Evolutionary conservation across 495 filamentous ascomycete genomes (phyloP).

Genomic region (Letharia columbiana): DNA sequence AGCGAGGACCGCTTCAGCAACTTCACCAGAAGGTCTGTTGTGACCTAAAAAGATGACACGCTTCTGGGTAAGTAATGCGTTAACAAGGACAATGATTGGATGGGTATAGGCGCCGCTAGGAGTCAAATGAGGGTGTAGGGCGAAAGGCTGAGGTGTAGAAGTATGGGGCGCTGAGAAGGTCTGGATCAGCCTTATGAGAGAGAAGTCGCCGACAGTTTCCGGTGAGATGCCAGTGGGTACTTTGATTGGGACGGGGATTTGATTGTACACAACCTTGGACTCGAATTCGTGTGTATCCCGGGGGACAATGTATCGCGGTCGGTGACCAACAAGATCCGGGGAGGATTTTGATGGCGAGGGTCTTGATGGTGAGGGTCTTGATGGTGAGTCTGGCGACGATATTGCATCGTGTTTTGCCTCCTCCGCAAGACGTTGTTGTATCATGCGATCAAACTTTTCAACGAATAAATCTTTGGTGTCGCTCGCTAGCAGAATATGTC

Average conservation of each 20-base stretch:
- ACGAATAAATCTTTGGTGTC: conserved; percentile 94
- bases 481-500: conserved; percentile 76
- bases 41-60: conserved; percentile 92
- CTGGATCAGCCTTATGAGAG: conserved; percentile 91
- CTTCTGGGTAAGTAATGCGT: conserved; percentile 83
- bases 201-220: conserved; percentile 96
- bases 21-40: conserved; percentile 85
- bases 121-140: conserved; percentile 84
- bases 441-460: conserved; percentile 95
- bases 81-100: conserved; percentile 47
- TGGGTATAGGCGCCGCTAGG: conserved; percentile 67
- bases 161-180: conserved; percentile 77
- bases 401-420: conserved; percentile 33
- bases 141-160: conserved; percentile 75
- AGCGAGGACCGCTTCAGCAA: conserved; percentile 89
- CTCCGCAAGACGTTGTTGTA: conserved; percentile 53
- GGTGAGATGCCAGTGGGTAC: conserved; percentile 86
- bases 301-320: conserved; percentile 57
- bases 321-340: conserved; percentile 39
- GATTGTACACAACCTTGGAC: conserved; percentile 86
- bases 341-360: conserved; percentile 28
- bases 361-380: conserved; percentile 24
- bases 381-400: conserved; percentile 27
- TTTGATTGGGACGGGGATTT: conserved; percentile 92
- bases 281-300: conserved; percentile 97